Percentiles rank a stretch among this genome's conserved stretches.
These are phyloP conservation scores for Malassezia arunalokei DNA, from an alignment of 1,284 basidiomycete species.

Conservation along the genomic window DNA sequence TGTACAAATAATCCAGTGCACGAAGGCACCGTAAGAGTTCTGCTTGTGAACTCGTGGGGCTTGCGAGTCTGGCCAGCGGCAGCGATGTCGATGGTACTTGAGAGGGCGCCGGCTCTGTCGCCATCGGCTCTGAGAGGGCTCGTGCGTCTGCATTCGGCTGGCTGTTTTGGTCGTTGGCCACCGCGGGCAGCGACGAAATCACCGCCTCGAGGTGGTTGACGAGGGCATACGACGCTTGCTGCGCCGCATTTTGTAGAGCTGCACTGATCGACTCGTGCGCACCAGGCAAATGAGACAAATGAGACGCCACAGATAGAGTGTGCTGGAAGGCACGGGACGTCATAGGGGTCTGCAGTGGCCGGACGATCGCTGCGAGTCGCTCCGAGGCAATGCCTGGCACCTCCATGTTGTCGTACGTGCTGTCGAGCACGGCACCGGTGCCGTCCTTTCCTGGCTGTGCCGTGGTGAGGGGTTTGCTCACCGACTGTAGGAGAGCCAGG, in stretches of 20 bases:
- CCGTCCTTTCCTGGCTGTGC: conserved; percentile 13
- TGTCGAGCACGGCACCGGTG: not conserved
- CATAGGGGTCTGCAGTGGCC: conserved; percentile 36
- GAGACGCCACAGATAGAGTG: conserved; percentile 39
- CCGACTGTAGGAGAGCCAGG: conserved; percentile 32
- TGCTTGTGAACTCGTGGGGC: conserved; percentile 38
- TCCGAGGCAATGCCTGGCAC: conserved; percentile 24
- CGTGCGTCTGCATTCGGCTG: not conserved
- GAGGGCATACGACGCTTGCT: conserved; percentile 25
- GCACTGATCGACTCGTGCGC: conserved; percentile 32
- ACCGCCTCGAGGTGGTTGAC: conserved; percentile 32
- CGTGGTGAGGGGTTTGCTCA: conserved; percentile 33
- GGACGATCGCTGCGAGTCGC: conserved; percentile 33
- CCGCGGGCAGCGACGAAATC: conserved; percentile 27
- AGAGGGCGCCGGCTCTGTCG: not conserved
- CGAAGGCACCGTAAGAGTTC: conserved; percentile 39
- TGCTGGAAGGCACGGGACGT: conserved; percentile 43
- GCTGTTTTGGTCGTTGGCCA: not conserved
- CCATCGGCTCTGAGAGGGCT: too few species aligned
- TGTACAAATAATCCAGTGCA: conserved; percentile 36
- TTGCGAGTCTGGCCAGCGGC: conserved; percentile 37
- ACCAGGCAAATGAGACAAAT: conserved; percentile 31
- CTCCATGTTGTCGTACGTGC: conserved; percentile 1
- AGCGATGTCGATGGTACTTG: conserved; percentile 19
- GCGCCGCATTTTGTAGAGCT: conserved; percentile 33